Percentiles rank a stretch among this genome's conserved stretches.
These are phyloP conservation scores for Glebionis coronaria DNA, from an alignment of 129 eudicot species.

Conservation along the genomic window DNA sequence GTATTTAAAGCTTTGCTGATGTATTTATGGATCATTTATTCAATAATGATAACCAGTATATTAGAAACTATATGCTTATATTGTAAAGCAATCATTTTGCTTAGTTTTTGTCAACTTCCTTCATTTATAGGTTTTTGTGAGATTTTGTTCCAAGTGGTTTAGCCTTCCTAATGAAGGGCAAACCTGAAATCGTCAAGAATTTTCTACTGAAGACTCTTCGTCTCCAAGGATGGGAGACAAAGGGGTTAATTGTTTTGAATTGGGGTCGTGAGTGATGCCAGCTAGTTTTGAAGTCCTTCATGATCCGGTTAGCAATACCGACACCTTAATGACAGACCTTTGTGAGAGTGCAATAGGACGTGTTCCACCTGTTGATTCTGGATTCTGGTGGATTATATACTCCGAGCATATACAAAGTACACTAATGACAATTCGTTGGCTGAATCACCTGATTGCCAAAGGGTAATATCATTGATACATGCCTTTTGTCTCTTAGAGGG, in stretches of 20 bases:
- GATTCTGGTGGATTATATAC: conserved; percentile 99
- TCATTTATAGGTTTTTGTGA: conserved; percentile 57
- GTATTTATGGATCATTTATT: too few relatives aligned
- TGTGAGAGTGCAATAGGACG: conserved; percentile 98
- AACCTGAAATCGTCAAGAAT: conserved; percentile 87
- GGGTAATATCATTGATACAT: conserved; percentile 86
- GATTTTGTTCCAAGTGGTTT: conserved; percentile 95
- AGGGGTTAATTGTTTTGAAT: conserved; percentile 76
- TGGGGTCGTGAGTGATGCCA: conserved; percentile 98
- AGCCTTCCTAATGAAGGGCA: conserved; percentile 94
- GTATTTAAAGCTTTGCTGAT: too few relatives aligned
- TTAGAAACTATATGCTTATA: too few relatives aligned
- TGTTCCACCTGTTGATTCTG: conserved; percentile 95
- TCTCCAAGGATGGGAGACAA: conserved; percentile 97
- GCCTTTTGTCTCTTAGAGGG: conserved; percentile 95
- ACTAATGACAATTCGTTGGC: conserved; percentile 92
- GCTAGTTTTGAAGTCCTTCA: conserved; percentile 95
- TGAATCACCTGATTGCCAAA: conserved; percentile 90
- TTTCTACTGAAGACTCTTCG: conserved; percentile 88
- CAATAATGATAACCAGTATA: too few relatives aligned
- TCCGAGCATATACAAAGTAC: conserved; percentile 86
- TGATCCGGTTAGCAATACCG: conserved; percentile 76
- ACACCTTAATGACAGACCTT: conserved; percentile 90
- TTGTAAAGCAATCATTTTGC: not conserved
- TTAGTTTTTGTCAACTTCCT: not conserved